A percentile compares a stretch with the other conserved stretches of the same genome.
Evolutionary conservation across 208 protist genomes (phyloP).

Genomic region (Giardia muris): DNA sequence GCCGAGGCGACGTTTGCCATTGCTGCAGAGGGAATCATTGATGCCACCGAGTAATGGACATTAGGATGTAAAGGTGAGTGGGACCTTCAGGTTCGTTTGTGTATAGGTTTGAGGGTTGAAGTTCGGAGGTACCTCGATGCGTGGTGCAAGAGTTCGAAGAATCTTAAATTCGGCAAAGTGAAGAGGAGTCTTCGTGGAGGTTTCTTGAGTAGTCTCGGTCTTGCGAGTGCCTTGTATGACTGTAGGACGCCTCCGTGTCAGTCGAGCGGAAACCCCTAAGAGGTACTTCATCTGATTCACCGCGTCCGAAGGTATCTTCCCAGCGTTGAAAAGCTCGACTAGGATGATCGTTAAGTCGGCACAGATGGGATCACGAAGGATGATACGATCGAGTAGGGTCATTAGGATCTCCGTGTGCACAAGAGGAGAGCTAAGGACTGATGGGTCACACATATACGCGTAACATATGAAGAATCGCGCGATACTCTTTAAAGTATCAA

Average conservation of each 20-base stretch:
- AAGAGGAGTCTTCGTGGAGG: too few relatives aligned
- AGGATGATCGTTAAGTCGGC: neutral
- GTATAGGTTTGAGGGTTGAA: too few relatives aligned
- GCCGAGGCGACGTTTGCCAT: conserved; percentile 80
- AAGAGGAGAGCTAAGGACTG: neutral
- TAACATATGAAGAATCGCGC: neutral
- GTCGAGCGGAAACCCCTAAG: too few relatives aligned
- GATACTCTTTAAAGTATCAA: neutral
- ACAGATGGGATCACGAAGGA: neutral
- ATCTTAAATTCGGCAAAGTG: too few relatives aligned
- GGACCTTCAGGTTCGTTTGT: too few relatives aligned
- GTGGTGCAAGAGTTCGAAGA: too few relatives aligned
- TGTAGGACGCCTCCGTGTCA: too few relatives aligned
- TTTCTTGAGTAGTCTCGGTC: too few relatives aligned
- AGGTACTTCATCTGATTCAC: too few relatives aligned
- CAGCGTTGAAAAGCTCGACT: neutral
- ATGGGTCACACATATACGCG: neutral
- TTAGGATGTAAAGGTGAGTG: neutral
- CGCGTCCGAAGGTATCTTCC: too few relatives aligned
- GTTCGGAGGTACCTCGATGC: too few relatives aligned
- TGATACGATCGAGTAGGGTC: neutral
- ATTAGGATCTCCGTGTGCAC: neutral
- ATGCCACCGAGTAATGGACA: conserved; percentile 62
- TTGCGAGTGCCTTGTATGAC: too few relatives aligned
- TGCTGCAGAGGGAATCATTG: conserved; percentile 77